phyloP scores from a whole-genome alignment of 73 alveolate genomes.

The Paramecium tetraurelia region DNA sequence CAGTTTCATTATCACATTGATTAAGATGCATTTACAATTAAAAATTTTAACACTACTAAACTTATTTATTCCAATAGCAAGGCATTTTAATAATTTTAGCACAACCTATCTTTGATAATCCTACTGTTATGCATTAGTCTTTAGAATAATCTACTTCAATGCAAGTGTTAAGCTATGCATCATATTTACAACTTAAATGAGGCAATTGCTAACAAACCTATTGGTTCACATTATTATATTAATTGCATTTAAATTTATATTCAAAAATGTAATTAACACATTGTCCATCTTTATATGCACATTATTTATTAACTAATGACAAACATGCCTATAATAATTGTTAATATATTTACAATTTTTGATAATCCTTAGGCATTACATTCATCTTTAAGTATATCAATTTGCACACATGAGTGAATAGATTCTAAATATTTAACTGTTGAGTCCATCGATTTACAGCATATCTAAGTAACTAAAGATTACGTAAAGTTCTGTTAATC shows the following conservation, averaged over 20 bases:
- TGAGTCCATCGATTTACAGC: neutral
- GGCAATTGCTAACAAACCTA: neutral
- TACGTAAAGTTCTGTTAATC: neutral
- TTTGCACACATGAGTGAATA: neutral
- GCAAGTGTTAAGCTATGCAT: neutral
- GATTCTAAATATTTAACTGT: neutral
- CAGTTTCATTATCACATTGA: neutral
- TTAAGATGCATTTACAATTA: neutral
- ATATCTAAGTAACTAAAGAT: neutral
- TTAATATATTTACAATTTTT: neutral
- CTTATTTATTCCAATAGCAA: neutral
- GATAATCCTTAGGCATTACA: neutral
- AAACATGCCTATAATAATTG: neutral
- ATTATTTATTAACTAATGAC: neutral
- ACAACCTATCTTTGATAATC: neutral
- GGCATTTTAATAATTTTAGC: neutral
- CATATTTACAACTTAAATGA: constrained; percentile 18
- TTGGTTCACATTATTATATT: neutral
- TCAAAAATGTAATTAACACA: neutral
- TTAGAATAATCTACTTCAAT: neutral
- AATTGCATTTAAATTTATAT: neutral
- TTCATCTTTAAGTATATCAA: neutral
- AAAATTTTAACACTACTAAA: neutral
- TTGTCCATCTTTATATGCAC: neutral
- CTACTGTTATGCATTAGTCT: neutral